phyloP scores from a whole-genome alignment of 2,329 filamentous ascomycete species.

The Periconia digitata region DNA sequence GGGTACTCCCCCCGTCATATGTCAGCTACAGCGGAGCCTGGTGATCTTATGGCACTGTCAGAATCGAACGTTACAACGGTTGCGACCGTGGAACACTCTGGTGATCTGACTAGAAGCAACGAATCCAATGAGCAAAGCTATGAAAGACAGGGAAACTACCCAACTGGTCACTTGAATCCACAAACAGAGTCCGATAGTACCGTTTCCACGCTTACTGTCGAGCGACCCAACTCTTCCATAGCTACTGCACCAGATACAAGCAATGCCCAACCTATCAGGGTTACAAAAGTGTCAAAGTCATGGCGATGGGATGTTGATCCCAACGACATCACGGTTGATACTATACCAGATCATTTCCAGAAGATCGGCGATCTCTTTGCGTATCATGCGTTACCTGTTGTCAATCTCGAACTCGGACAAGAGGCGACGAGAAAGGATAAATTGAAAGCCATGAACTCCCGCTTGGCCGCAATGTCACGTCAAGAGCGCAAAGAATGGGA shows the following conservation, averaged over 20 bases:
- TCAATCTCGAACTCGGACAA: conserved; percentile 9
- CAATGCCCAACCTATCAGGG: conserved; percentile 4
- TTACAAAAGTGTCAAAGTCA: conserved; percentile 14
- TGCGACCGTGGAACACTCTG: background rate
- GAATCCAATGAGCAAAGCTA: no score
- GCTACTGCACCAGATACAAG: background rate
- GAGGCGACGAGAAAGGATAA: conserved; percentile 13
- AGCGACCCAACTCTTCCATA: background rate
- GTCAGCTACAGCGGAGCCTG: background rate
- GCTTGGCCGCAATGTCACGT: conserved; percentile 9
- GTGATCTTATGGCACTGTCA: background rate
- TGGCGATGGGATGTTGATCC: conserved; percentile 26
- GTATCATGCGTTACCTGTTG: conserved; percentile 25
- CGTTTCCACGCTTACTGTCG: background rate
- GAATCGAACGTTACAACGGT: background rate
- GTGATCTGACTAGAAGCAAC: background rate
- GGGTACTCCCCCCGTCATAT: conserved; percentile 1
- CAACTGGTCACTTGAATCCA: background rate
- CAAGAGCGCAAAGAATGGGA: conserved; percentile 18
- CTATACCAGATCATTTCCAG: conserved; percentile 12
- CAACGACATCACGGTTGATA: background rate
- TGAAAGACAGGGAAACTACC: background rate
- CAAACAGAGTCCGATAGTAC: background rate
- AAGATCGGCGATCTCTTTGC: conserved; percentile 24
- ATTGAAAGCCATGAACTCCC: conserved; percentile 14